Conservation (phyloP, 257 asterid genomes). For the Knoxia roxburghii region DNA sequence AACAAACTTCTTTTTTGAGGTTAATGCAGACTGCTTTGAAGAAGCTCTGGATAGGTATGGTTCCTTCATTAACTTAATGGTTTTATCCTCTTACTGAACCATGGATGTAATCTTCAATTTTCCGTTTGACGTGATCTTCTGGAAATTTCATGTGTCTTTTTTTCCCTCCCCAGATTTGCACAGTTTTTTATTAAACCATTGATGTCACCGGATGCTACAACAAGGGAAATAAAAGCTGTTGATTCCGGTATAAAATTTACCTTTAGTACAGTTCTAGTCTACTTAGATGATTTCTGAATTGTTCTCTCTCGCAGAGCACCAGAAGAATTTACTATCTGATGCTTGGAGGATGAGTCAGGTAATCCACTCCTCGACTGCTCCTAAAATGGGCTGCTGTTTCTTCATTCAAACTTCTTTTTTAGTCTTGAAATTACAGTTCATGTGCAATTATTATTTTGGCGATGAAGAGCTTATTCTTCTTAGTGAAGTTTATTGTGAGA, state of each 20-base stretch:
- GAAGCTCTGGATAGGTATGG: constrained; percentile 93
- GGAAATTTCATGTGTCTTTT: constrained; percentile 14
- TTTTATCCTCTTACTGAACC: background rate
- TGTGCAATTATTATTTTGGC: background rate
- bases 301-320: constrained; percentile 60
- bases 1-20: constrained; percentile 84
- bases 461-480: background rate
- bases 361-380: constrained; percentile 9
- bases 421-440: background rate
- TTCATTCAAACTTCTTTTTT: background rate
- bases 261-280: constrained; percentile 9
- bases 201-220: constrained; percentile 97
- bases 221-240: constrained; percentile 90
- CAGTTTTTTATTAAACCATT: constrained; percentile 93
- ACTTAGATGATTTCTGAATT: constrained; percentile 21
- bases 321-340: constrained; percentile 88
- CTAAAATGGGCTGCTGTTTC: background rate
- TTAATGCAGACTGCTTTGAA: constrained; percentile 77
- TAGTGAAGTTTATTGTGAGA: background rate
- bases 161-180: constrained; percentile 56
- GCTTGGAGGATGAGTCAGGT: constrained; percentile 98
- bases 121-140: constrained; percentile 1
- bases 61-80: constrained; percentile 2
- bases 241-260: constrained; percentile 64
- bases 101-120: background rate